Evolutionary conservation across 2,329 filamentous ascomycete genomes (phyloP).

Genomic region (Elsinoe ampelina): DNA sequence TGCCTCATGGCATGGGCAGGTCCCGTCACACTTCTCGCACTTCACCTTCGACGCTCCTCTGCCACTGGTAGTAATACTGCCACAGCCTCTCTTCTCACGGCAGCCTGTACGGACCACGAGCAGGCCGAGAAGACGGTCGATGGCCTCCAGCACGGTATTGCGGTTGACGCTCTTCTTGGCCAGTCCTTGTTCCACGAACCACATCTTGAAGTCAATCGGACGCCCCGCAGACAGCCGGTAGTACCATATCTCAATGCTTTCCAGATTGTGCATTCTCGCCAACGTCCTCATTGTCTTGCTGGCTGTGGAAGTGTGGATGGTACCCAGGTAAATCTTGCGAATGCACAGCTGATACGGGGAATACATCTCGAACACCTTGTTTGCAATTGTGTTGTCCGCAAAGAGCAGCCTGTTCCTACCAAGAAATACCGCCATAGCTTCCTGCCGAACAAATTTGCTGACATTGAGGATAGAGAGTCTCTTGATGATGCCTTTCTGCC

Average conservation of each 20-base stretch:
- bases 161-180: neutral
- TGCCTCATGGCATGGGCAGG: too few species aligned
- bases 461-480: neutral
- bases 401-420: neutral
- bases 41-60: too few species aligned
- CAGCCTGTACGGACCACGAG: too few species aligned
- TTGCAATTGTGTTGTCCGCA: neutral
- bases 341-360: neutral
- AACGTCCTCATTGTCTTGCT: neutral
- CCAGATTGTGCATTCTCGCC: neutral
- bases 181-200: neutral
- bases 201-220: neutral
- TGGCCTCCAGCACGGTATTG: too few species aligned
- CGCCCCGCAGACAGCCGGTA: neutral
- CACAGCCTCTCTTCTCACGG: too few species aligned
- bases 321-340: neutral
- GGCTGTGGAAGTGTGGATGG: neutral
- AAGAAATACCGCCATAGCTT: constrained; percentile 16
- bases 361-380: neutral
- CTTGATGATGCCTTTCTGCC: neutral
- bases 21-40: too few species aligned
- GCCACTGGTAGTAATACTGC: too few species aligned
- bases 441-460: constrained; percentile 14
- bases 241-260: neutral
- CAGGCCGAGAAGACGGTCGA: too few species aligned